These are phyloP conservation scores for Solanum ossicruentum DNA, from an alignment of 257 asterid genomes.

Conservation along the genomic window DNA sequence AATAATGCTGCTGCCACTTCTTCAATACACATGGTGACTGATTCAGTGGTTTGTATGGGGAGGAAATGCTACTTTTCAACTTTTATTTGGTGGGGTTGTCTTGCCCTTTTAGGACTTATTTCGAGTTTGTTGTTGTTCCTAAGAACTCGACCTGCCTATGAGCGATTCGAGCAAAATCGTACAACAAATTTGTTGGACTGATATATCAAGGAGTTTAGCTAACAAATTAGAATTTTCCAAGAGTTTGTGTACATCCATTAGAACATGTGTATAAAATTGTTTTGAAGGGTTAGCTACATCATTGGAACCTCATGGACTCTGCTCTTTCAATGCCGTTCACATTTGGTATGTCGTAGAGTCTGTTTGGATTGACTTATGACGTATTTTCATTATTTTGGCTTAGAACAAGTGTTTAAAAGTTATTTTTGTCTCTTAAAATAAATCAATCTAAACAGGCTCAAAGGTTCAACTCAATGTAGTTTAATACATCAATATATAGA, in stretches of 20 bases:
- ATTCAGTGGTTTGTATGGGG: conserved; percentile 69
- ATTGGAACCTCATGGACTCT: background rate
- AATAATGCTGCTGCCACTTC: conserved; percentile 11
- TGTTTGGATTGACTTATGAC: too few species aligned
- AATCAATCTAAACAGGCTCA: too few species aligned
- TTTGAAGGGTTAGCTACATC: background rate
- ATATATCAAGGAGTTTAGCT: background rate
- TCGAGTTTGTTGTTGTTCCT: conserved; percentile 53
- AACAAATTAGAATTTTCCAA: background rate
- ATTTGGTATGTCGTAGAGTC: background rate
- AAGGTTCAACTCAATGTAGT: background rate
- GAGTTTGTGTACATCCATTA: background rate
- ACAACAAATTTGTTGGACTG: conserved; percentile 10
- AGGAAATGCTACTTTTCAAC: conserved; percentile 55
- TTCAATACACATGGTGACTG: conserved; percentile 1
- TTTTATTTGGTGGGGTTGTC: conserved; percentile 79
- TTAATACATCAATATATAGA: background rate
- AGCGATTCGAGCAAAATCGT: conserved; percentile 36
- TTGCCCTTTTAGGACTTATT: conserved; percentile 56
- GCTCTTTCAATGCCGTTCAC: background rate
- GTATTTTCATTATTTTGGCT: too few species aligned
- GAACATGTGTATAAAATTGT: background rate
- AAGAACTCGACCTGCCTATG: conserved; percentile 58
- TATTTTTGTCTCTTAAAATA: too few species aligned
- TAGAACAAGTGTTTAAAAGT: too few species aligned